Conservation (phyloP, 2,329 filamentous ascomycete genomes). For the Cladophialophora yegresii region DNA sequence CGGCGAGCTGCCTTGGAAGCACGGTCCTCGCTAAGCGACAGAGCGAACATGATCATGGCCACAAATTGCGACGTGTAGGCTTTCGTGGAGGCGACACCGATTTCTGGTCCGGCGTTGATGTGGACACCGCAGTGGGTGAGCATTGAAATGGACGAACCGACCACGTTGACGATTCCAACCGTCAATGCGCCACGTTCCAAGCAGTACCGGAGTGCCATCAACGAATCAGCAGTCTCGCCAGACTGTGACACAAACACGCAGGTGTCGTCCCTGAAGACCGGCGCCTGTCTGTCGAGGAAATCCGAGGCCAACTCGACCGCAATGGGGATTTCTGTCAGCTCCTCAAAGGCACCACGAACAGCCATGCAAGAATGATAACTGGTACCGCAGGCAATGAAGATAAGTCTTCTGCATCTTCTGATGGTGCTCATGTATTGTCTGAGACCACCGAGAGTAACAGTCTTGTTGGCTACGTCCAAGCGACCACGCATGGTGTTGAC, state of each 20-base stretch:
- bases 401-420: slow-evolving; percentile 92
- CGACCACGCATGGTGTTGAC: slow-evolving; percentile 99
- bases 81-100: slow-evolving; percentile 98
- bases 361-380: slow-evolving; percentile 99
- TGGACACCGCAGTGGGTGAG: slow-evolving; percentile 99
- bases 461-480: slow-evolving; percentile 89
- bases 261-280: slow-evolving; percentile 98
- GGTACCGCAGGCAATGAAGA: slow-evolving; percentile 98
- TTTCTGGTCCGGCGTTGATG: slow-evolving; percentile 98
- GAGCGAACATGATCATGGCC: slow-evolving; percentile 99
- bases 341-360: slow-evolving; percentile 95
- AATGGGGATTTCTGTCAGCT: slow-evolving; percentile 96
- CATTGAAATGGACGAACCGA: slow-evolving; percentile 96
- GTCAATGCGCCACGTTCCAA: slow-evolving; percentile 95
- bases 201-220: slow-evolving; percentile 97
- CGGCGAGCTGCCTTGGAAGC: slow-evolving; percentile 90
- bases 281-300: slow-evolving; percentile 93
- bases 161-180: slow-evolving; percentile 97
- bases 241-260: slow-evolving; percentile 99
- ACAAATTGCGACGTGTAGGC: slow-evolving; percentile 99
- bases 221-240: slow-evolving; percentile 95
- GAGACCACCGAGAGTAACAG: slow-evolving; percentile 90
- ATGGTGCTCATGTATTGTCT: slow-evolving; percentile 97
- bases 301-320: slow-evolving; percentile 95
- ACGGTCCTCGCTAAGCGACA: slow-evolving; percentile 94